These are phyloP conservation scores for Chernovozyma sophiae-reginae DNA, from an alignment of 1,139 yeast species.

Conservation along the genomic window DNA sequence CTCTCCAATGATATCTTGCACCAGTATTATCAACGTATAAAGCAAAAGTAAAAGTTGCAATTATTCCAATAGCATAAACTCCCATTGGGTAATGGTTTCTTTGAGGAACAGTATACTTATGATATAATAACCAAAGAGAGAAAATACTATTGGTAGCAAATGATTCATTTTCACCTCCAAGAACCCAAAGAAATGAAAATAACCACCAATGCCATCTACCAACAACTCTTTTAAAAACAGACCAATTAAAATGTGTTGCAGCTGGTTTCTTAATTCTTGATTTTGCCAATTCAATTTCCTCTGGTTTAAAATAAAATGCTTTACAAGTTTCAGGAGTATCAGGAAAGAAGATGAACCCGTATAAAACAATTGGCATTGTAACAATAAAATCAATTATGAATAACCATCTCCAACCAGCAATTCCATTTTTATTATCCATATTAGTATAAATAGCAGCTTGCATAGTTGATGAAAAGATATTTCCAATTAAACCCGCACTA, in stretches of 20 bases:
- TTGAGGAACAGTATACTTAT: constrained; percentile 39
- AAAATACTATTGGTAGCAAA: constrained; percentile 50
- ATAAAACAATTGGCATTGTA: constrained; percentile 46
- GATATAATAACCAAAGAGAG: constrained; percentile 47
- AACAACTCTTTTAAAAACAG: constrained; percentile 43
- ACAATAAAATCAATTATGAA: constrained; percentile 34
- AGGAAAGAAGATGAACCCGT: constrained; percentile 54
- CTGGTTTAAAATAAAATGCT: constrained; percentile 27
- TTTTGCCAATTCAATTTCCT: constrained; percentile 35
- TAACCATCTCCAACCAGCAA: constrained; percentile 39
- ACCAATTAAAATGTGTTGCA: constrained; percentile 36
- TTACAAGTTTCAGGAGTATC: constrained; percentile 48
- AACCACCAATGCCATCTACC: constrained; percentile 60
- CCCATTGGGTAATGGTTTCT: constrained; percentile 59
- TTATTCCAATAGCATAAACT: constrained; percentile 49
- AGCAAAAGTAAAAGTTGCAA: constrained; percentile 44
- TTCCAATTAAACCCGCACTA: constrained; percentile 48
- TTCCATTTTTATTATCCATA: constrained; percentile 27
- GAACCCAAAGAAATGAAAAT: constrained; percentile 50
- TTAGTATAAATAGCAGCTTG: constrained; percentile 32
- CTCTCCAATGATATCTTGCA: constrained; percentile 49
- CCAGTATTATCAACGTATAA: constrained; percentile 46
- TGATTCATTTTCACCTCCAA: constrained; percentile 60
- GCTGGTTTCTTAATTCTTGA: constrained; percentile 35
- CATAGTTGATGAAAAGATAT: constrained; percentile 38